Evolutionary conservation across 768 basidiomycete genomes (phyloP).

Genomic region (Asterophora lycoperdoides): DNA sequence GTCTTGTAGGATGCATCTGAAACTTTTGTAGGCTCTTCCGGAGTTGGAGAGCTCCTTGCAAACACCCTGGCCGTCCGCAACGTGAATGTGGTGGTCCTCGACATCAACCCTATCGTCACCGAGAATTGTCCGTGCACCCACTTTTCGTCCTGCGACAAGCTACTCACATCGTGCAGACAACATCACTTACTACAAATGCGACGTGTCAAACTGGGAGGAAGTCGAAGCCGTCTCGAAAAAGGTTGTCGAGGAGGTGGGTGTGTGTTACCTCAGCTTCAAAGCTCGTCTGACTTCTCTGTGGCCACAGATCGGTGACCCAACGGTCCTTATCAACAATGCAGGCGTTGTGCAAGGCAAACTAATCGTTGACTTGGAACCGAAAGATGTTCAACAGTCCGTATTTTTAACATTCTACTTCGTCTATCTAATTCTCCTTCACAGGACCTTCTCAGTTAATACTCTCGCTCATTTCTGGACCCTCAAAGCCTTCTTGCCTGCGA

Average conservation of each 20-base stretch:
- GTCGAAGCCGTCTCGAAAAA: conserved; percentile 71
- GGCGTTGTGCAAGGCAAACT: conserved; percentile 90
- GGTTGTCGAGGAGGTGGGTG: conserved; percentile 70
- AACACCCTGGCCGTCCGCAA: conserved; percentile 82
- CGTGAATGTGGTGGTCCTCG: conserved; percentile 81
- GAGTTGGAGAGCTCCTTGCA: conserved; percentile 83
- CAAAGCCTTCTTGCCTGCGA: conserved; percentile 87
- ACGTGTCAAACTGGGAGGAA: conserved; percentile 85
- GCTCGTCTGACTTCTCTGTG: conserved; percentile 1
- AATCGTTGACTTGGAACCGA: conserved; percentile 70
- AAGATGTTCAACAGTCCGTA: conserved; percentile 75
- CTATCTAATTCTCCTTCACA: conserved; percentile 25
- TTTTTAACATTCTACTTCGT: background rate
- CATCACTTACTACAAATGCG: conserved; percentile 84
- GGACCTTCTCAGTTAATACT: conserved; percentile 88
- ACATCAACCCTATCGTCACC: conserved; percentile 70
- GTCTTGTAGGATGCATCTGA: background rate
- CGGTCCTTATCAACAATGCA: conserved; percentile 91
- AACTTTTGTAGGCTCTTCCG: conserved; percentile 64
- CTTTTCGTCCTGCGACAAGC: background rate
- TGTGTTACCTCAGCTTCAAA: background rate
- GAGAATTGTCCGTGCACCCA: conserved; percentile 58
- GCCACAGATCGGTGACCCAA: conserved; percentile 76
- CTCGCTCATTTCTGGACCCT: conserved; percentile 89
- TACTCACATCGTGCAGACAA: conserved; percentile 46